Conservation (phyloP, 2,329 filamentous ascomycete genomes). For the Fusarium acutatum region DNA sequence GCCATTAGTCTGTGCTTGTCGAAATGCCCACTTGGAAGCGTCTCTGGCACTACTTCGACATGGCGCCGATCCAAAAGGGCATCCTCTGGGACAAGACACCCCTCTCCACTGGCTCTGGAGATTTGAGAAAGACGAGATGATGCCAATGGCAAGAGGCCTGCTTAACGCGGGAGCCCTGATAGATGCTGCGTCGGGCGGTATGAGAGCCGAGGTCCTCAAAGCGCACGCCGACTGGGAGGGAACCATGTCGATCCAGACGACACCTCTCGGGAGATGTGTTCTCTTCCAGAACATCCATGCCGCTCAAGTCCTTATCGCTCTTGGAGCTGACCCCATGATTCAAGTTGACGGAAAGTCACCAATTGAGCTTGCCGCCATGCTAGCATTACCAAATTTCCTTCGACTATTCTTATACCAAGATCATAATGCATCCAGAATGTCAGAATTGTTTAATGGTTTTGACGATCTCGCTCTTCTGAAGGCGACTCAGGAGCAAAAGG, state of each 20-base stretch:
- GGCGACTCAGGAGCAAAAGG: background rate
- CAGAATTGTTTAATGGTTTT: background rate
- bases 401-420: background rate
- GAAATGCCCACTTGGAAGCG: background rate
- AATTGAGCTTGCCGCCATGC: background rate
- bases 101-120: background rate
- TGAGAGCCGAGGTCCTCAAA: background rate
- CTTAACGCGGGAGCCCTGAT: background rate
- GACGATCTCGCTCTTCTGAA: background rate
- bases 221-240: background rate
- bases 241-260: background rate
- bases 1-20: background rate
- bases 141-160: background rate
- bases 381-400: background rate
- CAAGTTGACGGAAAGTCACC: background rate
- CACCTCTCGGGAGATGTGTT: background rate
- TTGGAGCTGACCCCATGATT: background rate
- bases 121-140: background rate
- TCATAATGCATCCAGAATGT: fast-evolving
- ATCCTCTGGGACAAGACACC: background rate
- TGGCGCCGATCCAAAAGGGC: background rate
- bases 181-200: background rate
- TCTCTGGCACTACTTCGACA: background rate
- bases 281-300: background rate
- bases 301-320: background rate